Base-by-base conservation (phyloP, 108 stramenopile genomes). In the Discostella pseudostelligera region DNA sequence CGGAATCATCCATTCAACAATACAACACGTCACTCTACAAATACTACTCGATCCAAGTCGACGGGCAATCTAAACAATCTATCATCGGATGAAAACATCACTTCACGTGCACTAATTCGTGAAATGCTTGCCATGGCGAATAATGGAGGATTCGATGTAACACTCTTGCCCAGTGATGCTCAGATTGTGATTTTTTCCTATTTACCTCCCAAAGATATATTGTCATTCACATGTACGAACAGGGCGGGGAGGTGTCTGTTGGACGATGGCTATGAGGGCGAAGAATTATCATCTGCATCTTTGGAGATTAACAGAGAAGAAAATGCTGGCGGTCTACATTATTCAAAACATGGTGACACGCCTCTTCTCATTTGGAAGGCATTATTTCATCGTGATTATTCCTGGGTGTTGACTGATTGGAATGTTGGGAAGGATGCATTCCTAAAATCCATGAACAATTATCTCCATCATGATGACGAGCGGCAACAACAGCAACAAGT, bases 371-470 rank as follows among this genome's bases (percentile, higher is more conserved):
- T 93, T 50, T 93, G 92, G 92, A 84, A 83, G 47, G 48, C 71
- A 9, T 60, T 90, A 3, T 93, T 87, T 78, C 43, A 65, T 22
- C 78, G 92, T 29, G 92, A 93, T 66, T 93, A 80, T 72, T 75
- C 78, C 17, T 89, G 87, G 87, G 49, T 89, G 11, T 59, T 93
- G 21, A 36, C 65, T 20, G 36, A 69, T 17, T 93, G 92, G 92
- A 39, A 84, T 2, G 62, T 86, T 59, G 92, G 92, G 39, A 74
- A 49, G 21, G 59, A 76, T 16, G 87, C 88, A 9, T 61, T 81
- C 10, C n/a, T 65, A 29, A 74, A 88, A 49, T 86, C 84, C 4
- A 66, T 72, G 51, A 7, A 39, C 24, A 54, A 37, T 37, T 50
- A 47, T 46, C 21, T 40, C 12, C 32, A 35, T 3, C 56, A 73